A percentile compares a stretch with the other conserved stretches of the same genome.
Conservation (phyloP, 768 basidiomycete genomes). For the Boletus sp. region DNA sequence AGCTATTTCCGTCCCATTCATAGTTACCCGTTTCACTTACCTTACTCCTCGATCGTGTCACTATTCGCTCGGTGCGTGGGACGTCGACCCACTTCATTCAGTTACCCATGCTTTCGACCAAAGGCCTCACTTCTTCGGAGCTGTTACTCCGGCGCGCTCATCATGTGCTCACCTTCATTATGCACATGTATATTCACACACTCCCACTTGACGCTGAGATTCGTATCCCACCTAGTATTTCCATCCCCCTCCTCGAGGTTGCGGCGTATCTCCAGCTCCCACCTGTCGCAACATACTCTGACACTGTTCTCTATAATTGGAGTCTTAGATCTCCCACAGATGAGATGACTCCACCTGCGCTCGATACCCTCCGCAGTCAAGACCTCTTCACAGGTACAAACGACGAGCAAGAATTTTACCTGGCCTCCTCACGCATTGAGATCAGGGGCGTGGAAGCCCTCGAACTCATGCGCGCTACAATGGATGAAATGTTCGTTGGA, state of each 20-base stretch:
- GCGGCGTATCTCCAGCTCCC: slow-evolving; percentile 74
- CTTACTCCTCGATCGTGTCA: neutral
- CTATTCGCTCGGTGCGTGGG: neutral
- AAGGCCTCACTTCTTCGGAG: slow-evolving; percentile 48
- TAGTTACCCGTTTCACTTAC: neutral
- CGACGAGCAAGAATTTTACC: slow-evolving; percentile 87
- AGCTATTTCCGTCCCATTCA: slow-evolving; percentile 5
- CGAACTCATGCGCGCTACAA: slow-evolving; percentile 77
- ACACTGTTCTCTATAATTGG: slow-evolving; percentile 92
- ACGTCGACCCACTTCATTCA: slow-evolving; percentile 23
- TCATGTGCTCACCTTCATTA: slow-evolving; percentile 66
- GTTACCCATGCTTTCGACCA: slow-evolving; percentile 54
- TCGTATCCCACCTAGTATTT: slow-evolving; percentile 65
- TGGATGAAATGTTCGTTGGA: slow-evolving; percentile 87
- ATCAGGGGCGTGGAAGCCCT: slow-evolving; percentile 81
- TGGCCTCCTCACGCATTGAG: slow-evolving; percentile 84
- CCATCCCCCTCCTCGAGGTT: slow-evolving; percentile 73
- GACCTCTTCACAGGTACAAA: slow-evolving; percentile 74
- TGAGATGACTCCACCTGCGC: slow-evolving; percentile 34
- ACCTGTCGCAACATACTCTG: slow-evolving; percentile 87
- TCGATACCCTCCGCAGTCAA: slow-evolving; percentile 60
- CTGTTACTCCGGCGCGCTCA: slow-evolving; percentile 67
- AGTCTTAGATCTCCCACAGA: slow-evolving; percentile 31
- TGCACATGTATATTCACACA: slow-evolving; percentile 79
- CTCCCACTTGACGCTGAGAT: slow-evolving; percentile 49